Conservation (phyloP, 1,139 yeast species). For the Insectozyma bohioensis region DNA sequence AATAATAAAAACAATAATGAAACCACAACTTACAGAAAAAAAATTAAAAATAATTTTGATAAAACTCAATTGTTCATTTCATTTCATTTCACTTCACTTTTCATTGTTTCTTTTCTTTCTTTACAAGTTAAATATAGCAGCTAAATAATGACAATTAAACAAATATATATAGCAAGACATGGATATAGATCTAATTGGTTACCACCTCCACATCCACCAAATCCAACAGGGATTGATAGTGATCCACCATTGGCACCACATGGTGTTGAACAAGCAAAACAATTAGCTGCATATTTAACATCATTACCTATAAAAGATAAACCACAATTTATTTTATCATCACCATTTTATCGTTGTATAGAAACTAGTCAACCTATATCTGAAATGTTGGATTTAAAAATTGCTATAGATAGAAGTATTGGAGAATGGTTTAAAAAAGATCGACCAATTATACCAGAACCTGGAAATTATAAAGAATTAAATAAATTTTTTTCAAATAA, state of each 20-base stretch:
- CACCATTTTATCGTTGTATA: slow-evolving; percentile 89
- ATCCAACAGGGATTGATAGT: slow-evolving; percentile 79
- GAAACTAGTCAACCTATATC: slow-evolving; percentile 80
- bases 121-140: neutral
- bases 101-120: too few species aligned
- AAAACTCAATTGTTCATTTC: neutral
- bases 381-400: slow-evolving; percentile 50
- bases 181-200: slow-evolving; percentile 84
- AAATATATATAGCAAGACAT: slow-evolving; percentile 60
- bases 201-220: slow-evolving; percentile 71
- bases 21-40: too few species aligned
- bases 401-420: slow-evolving; percentile 67
- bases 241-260: slow-evolving; percentile 80
- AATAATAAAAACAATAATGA: too few species aligned
- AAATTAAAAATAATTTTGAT: too few species aligned
- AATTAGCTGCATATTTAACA: slow-evolving; percentile 55
- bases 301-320: slow-evolving; percentile 41
- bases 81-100: neutral
- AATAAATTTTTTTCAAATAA: slow-evolving; percentile 47
- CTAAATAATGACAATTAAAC: slow-evolving; percentile 38
- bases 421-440: slow-evolving; percentile 69
- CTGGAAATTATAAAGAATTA: slow-evolving; percentile 55
- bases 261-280: slow-evolving; percentile 78
- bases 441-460: slow-evolving; percentile 53
- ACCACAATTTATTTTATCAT: slow-evolving; percentile 65